Evolutionary conservation across 208 protist species (phyloP).

Genomic region (Trypanosoma platydactyli): DNA sequence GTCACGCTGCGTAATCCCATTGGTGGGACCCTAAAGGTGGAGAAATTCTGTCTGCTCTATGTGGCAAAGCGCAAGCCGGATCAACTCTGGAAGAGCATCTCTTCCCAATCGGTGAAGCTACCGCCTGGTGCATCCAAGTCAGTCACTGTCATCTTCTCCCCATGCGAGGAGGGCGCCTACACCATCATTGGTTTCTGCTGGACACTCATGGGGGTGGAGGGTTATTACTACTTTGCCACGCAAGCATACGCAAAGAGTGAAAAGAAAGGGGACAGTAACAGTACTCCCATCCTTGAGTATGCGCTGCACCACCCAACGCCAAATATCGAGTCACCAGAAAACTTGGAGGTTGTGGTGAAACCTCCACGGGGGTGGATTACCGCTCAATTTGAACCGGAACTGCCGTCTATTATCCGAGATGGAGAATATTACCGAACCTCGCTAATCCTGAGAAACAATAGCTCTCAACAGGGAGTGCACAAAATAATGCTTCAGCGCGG

Average conservation of each 20-base stretch:
- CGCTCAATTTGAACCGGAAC: slow-evolving; percentile 48
- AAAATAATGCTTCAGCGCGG: slow-evolving; percentile 76
- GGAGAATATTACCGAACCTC: slow-evolving; percentile 75
- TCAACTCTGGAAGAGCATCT: slow-evolving; percentile 74
- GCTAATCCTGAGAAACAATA: slow-evolving; percentile 64
- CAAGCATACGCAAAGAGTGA: background rate
- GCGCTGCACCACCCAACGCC: slow-evolving; percentile 70
- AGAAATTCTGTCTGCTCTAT: slow-evolving; percentile 65
- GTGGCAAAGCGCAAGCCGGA: slow-evolving; percentile 42
- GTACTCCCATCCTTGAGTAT: slow-evolving; percentile 45
- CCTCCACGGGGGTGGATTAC: slow-evolving; percentile 63
- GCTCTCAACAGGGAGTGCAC: slow-evolving; percentile 46
- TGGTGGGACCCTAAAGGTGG: slow-evolving; percentile 47
- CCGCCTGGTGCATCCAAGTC: slow-evolving; percentile 27
- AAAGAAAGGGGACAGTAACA: slow-evolving; percentile 21
- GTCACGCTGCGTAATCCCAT: slow-evolving; percentile 65
- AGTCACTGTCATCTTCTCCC: slow-evolving; percentile 61
- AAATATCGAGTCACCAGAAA: slow-evolving; percentile 52
- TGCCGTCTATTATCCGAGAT: slow-evolving; percentile 67
- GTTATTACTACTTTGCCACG: slow-evolving; percentile 87
- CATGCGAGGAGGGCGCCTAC: slow-evolving; percentile 58
- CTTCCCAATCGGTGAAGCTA: slow-evolving; percentile 53
- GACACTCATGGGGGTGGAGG: slow-evolving; percentile 51
- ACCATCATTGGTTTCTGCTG: slow-evolving; percentile 78
- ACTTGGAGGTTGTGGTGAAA: slow-evolving; percentile 64